Evolutionary conservation across 345 rosid genomes (phyloP).

Genomic region (Sonneratia alba): DNA sequence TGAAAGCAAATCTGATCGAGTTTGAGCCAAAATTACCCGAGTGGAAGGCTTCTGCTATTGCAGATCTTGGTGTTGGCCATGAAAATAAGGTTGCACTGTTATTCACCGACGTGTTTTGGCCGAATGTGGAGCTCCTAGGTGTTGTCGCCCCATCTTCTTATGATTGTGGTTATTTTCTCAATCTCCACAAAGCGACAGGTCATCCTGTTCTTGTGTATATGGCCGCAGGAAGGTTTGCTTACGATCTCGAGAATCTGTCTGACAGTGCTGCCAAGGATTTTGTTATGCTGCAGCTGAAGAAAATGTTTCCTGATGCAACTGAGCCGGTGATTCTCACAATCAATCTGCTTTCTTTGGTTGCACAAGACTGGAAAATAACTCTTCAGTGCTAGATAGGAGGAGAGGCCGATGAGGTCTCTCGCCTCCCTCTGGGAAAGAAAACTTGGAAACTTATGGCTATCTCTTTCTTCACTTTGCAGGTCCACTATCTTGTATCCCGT

Average conservation of each 20-base stretch:
- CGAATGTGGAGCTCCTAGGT: constrained; percentile 69
- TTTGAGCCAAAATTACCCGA: constrained; percentile 77
- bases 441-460: neutral
- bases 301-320: constrained; percentile 75
- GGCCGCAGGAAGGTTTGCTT: constrained; percentile 77
- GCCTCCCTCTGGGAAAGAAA: neutral
- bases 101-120: constrained; percentile 70
- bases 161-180: constrained; percentile 79
- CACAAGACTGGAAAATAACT: neutral
- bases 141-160: constrained; percentile 63
- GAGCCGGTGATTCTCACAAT: constrained; percentile 37
- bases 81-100: constrained; percentile 74
- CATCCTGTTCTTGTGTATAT: constrained; percentile 77
- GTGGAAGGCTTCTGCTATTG: constrained; percentile 73
- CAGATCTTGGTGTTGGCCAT: constrained; percentile 69
- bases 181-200: constrained; percentile 81
- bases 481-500: constrained; percentile 51
- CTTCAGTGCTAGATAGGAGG: too few species aligned
- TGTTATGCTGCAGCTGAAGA: constrained; percentile 69
- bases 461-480: constrained; percentile 25
- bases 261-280: constrained; percentile 51
- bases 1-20: constrained; percentile 67
- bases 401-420: too few species aligned
- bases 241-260: constrained; percentile 60
- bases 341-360: neutral